Evolutionary conservation across 1,284 basidiomycete species (phyloP).

Genomic region (Ganoderma lucidum): DNA sequence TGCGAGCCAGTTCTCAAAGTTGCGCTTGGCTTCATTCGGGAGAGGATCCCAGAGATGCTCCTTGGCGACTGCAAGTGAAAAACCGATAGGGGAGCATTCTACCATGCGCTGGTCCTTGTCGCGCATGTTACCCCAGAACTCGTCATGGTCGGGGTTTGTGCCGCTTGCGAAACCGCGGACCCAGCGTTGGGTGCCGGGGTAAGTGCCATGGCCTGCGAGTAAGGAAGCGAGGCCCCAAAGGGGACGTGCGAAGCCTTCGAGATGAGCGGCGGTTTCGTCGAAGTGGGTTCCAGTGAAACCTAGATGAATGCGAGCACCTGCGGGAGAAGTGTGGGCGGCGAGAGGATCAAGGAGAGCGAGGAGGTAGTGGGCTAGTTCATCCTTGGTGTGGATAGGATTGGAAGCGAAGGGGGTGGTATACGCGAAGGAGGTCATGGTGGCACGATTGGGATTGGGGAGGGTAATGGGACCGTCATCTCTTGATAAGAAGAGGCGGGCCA

Average conservation of each 20-base stretch:
- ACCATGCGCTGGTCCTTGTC: slow-evolving; percentile 86
- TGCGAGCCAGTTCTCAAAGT: slow-evolving; percentile 73
- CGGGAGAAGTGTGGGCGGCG: slow-evolving; percentile 72
- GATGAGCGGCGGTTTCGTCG: slow-evolving; percentile 75
- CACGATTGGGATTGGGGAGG: not conserved
- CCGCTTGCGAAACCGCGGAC: slow-evolving; percentile 70
- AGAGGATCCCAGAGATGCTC: slow-evolving; percentile 74
- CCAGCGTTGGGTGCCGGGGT: slow-evolving; percentile 67
- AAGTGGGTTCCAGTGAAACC: slow-evolving; percentile 81
- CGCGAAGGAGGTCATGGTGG: slow-evolving; percentile 40
- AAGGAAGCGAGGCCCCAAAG: slow-evolving; percentile 79
- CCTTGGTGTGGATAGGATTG: slow-evolving; percentile 67
- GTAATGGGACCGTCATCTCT: not conserved
- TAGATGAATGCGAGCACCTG: slow-evolving; percentile 74
- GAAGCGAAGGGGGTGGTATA: slow-evolving; percentile 52
- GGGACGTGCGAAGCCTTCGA: slow-evolving; percentile 81
- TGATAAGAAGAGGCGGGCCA: not conserved
- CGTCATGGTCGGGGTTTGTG: slow-evolving; percentile 66
- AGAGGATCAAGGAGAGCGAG: slow-evolving; percentile 71
- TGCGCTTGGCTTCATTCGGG: slow-evolving; percentile 57
- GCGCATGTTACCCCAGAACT: slow-evolving; percentile 81
- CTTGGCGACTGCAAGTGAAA: slow-evolving; percentile 70
- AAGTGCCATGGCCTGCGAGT: slow-evolving; percentile 68
- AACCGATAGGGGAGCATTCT: slow-evolving; percentile 82
- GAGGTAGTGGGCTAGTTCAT: slow-evolving; percentile 65